A percentile compares a stretch with the other conserved stretches of the same genome.
These are phyloP conservation scores for Maudiozyma humilis DNA, from an alignment of 1,139 yeast species.

Conservation along the genomic window DNA sequence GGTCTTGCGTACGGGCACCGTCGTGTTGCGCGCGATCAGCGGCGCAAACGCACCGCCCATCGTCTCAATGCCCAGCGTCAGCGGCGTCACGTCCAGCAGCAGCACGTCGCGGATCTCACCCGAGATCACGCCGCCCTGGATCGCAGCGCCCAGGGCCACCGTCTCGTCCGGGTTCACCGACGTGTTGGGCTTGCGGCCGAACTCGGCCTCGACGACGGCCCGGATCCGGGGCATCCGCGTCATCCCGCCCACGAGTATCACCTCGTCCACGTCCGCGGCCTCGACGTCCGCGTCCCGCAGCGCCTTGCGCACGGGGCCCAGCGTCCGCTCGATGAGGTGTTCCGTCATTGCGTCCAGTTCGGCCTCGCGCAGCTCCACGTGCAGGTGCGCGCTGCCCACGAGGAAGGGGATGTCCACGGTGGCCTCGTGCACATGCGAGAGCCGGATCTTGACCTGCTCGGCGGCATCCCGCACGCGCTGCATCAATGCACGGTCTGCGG, in stretches of 20 bases:
- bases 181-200: slow-evolving; percentile 51
- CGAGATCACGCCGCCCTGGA: slow-evolving; percentile 69
- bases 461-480: slow-evolving; percentile 69
- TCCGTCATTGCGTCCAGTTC: slow-evolving; percentile 57
- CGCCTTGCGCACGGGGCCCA: slow-evolving; percentile 60
- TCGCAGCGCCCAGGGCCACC: slow-evolving; percentile 78
- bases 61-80: slow-evolving; percentile 73
- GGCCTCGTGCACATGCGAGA: slow-evolving; percentile 52
- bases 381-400: slow-evolving; percentile 41
- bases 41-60: slow-evolving; percentile 77
- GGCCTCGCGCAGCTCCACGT: slow-evolving; percentile 47
- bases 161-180: slow-evolving; percentile 78
- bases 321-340: slow-evolving; percentile 52
- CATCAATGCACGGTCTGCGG: slow-evolving; percentile 30
- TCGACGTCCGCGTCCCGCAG: slow-evolving; percentile 61
- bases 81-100: slow-evolving; percentile 67
- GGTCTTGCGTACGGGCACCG: slow-evolving; percentile 64
- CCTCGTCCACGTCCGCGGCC: slow-evolving; percentile 57
- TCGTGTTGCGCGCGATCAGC: slow-evolving; percentile 64
- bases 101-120: slow-evolving; percentile 68
- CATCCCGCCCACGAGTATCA: slow-evolving; percentile 76
- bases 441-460: slow-evolving; percentile 60
- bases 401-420: slow-evolving; percentile 60
- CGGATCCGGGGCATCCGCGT: slow-evolving; percentile 75
- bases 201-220: slow-evolving; percentile 47